Base-by-base conservation (phyloP, 2,329 filamentous ascomycete genomes). In the Scortechinia acanthostroma region DNA sequence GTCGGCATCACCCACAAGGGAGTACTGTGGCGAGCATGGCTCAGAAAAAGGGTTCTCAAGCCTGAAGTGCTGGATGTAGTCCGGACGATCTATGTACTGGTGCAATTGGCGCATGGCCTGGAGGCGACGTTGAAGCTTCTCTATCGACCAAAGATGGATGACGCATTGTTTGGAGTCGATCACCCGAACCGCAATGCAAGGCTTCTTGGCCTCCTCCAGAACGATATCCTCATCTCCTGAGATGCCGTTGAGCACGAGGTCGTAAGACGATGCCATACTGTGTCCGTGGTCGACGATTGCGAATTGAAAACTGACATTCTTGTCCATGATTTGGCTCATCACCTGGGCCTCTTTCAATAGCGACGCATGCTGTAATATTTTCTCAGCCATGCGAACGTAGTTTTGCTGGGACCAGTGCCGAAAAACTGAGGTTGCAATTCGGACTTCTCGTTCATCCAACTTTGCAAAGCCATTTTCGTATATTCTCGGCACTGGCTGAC, bases 261-360 rank as follows among this genome's bases (percentile, higher is more conserved):
- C 93, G 64, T 98, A 98, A 1, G 91, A 95, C 2, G 93, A 98
- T 53, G 86, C 91, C 52, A 94, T 76, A 19, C 82, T 83, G 56
- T 98, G 91, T 1, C 93, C 93, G 50, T 86, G 71, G 55, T 96
- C 91, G 22, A 97, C 81, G 46, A 96, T 83, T 13, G 88, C 86
- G 59, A 97, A 98, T 61, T 98, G 93, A 60, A 98, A 97, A 17
- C 91, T 84, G 5, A 96, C 87, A 51, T 82, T 82, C 61, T 96
- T 93, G 53, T 93, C 88, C 69, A 98, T 86, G 55, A 95, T 88
- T 54, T 95, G 91, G 67, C 91, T 95, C 88, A 98, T 93, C 49
- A 98, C 84, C 58, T 98, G 93, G 1, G 93, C 93, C 64, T 98
- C 93, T 61, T 98, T 98, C 47, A 98, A 65, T 21, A 83, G 79